Evolutionary conservation across 495 filamentous ascomycete species (phyloP).

Genomic region (Neurospora pannonica): DNA sequence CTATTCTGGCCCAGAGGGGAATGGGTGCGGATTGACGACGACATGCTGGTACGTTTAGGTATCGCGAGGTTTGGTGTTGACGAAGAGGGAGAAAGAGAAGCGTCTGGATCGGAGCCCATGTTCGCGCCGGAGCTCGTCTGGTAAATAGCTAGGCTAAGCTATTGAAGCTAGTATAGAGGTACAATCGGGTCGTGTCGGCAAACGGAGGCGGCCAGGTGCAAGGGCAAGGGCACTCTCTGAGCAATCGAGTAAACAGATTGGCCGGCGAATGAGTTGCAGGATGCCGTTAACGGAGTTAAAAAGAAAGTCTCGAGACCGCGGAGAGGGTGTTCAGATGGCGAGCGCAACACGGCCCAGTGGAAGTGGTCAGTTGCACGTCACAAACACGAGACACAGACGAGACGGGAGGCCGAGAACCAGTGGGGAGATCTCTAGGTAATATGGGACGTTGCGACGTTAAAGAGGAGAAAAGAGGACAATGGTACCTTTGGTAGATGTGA

Average conservation of each 20-base stretch:
- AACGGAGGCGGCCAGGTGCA: neutral
- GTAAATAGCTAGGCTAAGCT: neutral
- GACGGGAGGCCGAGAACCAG: neutral
- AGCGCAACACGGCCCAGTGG: neutral
- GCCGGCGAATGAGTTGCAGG: neutral
- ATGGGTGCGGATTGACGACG: constrained; percentile 35
- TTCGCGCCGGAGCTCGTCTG: neutral
- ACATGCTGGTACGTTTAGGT: constrained; percentile 11
- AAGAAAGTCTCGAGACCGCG: neutral
- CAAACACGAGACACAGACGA: neutral
- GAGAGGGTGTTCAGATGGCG: neutral
- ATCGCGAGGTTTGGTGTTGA: constrained; percentile 6
- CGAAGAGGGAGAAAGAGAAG: constrained; percentile 12
- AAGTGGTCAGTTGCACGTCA: constrained; percentile 5
- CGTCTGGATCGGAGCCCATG: neutral
- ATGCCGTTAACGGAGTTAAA: neutral
- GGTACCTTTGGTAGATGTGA: neutral
- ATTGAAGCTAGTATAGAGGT: neutral
- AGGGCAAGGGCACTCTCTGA: neutral
- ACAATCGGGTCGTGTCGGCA: neutral
- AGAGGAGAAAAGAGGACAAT: neutral
- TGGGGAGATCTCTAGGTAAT: neutral
- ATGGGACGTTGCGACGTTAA: neutral
- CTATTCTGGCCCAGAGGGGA: constrained; percentile 16
- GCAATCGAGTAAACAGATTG: neutral